Conservation (phyloP, 192 early-diverging fungal genomes). For the Backusella circina region DNA sequence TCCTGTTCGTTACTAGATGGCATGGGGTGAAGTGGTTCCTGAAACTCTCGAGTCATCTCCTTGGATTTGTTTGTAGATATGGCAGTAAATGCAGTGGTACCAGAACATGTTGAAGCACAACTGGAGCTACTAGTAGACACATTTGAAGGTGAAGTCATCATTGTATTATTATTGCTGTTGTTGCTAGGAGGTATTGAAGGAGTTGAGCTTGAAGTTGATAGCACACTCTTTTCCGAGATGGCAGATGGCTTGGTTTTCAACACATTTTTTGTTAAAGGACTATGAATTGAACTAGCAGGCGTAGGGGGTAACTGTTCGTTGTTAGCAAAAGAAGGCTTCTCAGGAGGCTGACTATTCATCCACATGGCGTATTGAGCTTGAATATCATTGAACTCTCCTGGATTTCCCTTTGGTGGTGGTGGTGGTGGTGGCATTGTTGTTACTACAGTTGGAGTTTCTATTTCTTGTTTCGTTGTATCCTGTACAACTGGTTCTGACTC, state of each 20-base stretch:
- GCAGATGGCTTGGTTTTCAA: not conserved
- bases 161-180: not conserved
- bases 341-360: conserved; percentile 16
- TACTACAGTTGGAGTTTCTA: not conserved
- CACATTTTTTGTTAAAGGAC: not conserved
- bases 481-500: not conserved
- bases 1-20: conserved; percentile 2
- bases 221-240: not conserved
- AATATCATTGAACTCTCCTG: conserved; percentile 9
- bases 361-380: conserved; percentile 26
- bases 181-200: not conserved
- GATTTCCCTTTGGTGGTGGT: not conserved
- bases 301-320: not conserved
- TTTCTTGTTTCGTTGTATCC: not conserved
- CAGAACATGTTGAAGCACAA: not conserved
- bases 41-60: not conserved
- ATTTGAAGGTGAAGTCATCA: not conserved
- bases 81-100: not conserved
- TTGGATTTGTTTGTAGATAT: not conserved
- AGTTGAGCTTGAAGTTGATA: not conserved
- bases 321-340: not conserved
- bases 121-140: not conserved
- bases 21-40: conserved; percentile 8
- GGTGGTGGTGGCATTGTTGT: not conserved
- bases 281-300: not conserved